These are phyloP conservation scores for Geranium rotundifolium DNA, from an alignment of 345 rosid genomes.

Conservation along the genomic window DNA sequence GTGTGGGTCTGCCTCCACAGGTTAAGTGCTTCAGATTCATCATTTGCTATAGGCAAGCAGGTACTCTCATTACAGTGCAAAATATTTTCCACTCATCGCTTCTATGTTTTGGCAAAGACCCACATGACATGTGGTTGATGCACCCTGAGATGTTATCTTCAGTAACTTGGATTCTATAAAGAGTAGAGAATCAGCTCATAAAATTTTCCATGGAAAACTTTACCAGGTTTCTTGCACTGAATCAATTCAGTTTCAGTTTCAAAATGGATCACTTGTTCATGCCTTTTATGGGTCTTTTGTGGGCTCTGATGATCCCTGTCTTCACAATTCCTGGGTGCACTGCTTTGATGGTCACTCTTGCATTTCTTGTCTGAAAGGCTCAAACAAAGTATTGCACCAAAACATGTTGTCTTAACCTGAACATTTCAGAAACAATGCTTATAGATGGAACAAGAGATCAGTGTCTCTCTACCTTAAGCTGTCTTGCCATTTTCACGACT, in stretches of 20 bases:
- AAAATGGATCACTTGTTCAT: no score
- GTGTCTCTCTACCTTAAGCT: conserved; percentile 62
- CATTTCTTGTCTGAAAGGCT: conserved; percentile 55
- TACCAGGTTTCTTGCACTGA: no score
- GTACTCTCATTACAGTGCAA: conserved; percentile 64
- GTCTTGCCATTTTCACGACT: conserved; percentile 66
- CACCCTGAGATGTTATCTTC: conserved; percentile 79
- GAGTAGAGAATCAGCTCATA: conserved; percentile 70
- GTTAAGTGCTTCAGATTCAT: conserved; percentile 48
- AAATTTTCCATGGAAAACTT: no score
- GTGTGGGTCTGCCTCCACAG: conserved; percentile 53
- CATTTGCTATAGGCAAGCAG: conserved; percentile 62
- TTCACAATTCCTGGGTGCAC: conserved; percentile 93
- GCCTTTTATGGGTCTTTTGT: conserved; percentile 75
- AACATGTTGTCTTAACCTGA: neutral
- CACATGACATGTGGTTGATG: conserved; percentile 90
- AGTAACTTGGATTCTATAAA: conserved; percentile 83
- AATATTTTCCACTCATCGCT: conserved; percentile 63
- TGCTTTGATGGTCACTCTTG: conserved; percentile 67
- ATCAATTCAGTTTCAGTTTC: no score
- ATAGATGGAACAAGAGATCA: no score
- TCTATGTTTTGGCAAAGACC: conserved; percentile 56
- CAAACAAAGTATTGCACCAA: no score
- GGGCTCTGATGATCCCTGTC: conserved; percentile 86
- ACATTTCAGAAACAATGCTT: no score